Evolutionary conservation across 768 basidiomycete species (phyloP).

Genomic region (Hygrophoropsis aurantiaca): DNA sequence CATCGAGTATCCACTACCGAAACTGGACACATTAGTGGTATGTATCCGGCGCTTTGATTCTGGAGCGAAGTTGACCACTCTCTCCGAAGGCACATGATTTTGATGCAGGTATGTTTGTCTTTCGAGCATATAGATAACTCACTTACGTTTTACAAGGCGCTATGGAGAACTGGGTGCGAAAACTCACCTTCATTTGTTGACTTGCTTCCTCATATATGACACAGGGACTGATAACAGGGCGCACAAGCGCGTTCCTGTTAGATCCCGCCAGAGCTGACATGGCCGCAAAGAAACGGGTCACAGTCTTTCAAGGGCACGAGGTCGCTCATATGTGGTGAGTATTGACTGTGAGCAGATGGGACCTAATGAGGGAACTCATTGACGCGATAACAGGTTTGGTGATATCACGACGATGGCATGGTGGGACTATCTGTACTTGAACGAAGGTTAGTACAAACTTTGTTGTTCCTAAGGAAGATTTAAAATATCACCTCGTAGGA

Average conservation of each 20-base stretch:
- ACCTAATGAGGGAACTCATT: neutral
- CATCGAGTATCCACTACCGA: conserved; percentile 89
- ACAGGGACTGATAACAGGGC: conserved; percentile 83
- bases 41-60: conserved; percentile 19
- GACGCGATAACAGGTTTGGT: conserved; percentile 60
- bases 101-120: conserved; percentile 59
- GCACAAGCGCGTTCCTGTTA: conserved; percentile 77
- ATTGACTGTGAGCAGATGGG: neutral
- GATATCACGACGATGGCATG: conserved; percentile 93
- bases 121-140: neutral
- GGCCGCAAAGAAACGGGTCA: conserved; percentile 75
- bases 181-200: neutral
- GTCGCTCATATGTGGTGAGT: conserved; percentile 78
- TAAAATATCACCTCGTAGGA: conserved; percentile 37
- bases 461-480: neutral
- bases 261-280: conserved; percentile 77
- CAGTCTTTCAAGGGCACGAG: conserved; percentile 80
- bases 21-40: conserved; percentile 90
- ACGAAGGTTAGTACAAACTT: conserved; percentile 54
- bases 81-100: conserved; percentile 71
- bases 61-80: neutral
- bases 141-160: conserved; percentile 43
- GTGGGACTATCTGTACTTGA: conserved; percentile 86
- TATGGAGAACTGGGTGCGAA: conserved; percentile 85
- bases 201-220: neutral